Evolutionary conservation across 2,329 filamentous ascomycete genomes (phyloP), one percentile per base, ranked within the genome.

Genomic region (Penicillium sp.): DNA sequence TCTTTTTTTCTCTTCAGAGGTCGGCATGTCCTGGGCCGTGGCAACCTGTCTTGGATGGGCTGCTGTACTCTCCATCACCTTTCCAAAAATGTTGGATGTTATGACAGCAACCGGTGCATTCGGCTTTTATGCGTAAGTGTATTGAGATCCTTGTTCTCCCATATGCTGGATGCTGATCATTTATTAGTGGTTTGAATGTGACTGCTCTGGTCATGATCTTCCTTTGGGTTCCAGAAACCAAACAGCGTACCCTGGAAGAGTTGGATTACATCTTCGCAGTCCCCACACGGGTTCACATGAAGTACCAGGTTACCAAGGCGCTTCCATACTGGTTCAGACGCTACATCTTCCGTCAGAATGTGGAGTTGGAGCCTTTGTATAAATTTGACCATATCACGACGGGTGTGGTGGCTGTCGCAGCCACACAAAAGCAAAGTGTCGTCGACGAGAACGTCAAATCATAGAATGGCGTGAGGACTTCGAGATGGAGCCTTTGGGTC

Each of bases 121-220:
- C 61, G 79, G 83, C 3, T 85, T 88, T 65, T 88, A 87, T 50
- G 73, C 73, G 72, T 75, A 65, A 69, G 71, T 69, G 21, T 38
- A 18, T 38, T 3, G 11, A 14, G 3, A 29, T 2, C 8, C 14
- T 27, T 16, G 14, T 11, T n/a, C 16, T 43, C 2, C 7, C 27
- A 8, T 32, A 42, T 38, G 14, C 40, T 43, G 11, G 39, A 54
- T 7, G 34, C 54, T 42, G 40, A 61, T 16, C 8, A 48, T 39
- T 43, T 5, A 18, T 9, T 55, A 76, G 74, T 13, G 83, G 73
- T 0, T 72, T 88, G 7, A 89, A 89, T 58, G 60, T 86, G 4
- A 65, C 83, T 2, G 86, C 85, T 0, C 76, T 87, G 14, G 54
- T 84, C 22, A 82, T 89, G 76, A 87, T 88, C 59, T 87, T 86